Base-by-base conservation (phyloP, 2,329 filamentous ascomycete species). In the Ceratocystis harringtonii region DNA sequence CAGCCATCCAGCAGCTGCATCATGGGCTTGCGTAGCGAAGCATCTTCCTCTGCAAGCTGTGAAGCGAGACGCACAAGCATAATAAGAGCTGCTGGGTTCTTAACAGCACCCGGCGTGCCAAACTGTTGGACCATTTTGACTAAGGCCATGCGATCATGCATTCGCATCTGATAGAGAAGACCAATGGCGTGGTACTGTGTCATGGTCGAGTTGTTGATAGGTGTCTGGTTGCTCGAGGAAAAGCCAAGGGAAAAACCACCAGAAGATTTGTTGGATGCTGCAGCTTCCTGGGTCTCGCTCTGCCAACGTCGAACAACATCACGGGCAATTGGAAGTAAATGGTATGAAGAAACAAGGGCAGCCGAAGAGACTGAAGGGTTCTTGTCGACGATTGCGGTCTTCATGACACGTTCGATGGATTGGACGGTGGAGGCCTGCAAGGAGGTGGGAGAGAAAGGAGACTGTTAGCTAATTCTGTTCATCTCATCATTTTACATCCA, bases 51-150 rank as follows among this genome's bases (percentile, higher is more conserved):
- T 41, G 92, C 92, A 68, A 99, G 80, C 79, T 96, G 94, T 52
- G 92, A 90, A 43, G 94, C 94, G 69, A 99, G 78, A 70, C 94
- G 84, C 65, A 99, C 94, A 32, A 99, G 82, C 84, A 99, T 87
- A 62, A 99, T 85, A 67, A 92, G 87, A 43, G 92, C 94, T 68
- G 92, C 90, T 22, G 94, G 91, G 76, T 89, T 96, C 84, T 96
- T 97, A 68, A 97, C 87, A 10, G 90, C 90, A 67, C 94, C 94
- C 17, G 91, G 84, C 64, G 87, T 87, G 63, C 91, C 91, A 74
- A 96, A 97, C 76, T 99, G 94, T 78, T 99, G 94, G n/a, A 99
- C 92, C 94, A 99, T 97, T 83, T 99, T 99, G 68, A 97, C 92
- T 71, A 99, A 78, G 25, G 94, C 92, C 94, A 99, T 99, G 72